These are phyloP conservation scores for Phytophthora boehmeriae DNA, from an alignment of 352 stramenopile genomes.

Conservation along the genomic window DNA sequence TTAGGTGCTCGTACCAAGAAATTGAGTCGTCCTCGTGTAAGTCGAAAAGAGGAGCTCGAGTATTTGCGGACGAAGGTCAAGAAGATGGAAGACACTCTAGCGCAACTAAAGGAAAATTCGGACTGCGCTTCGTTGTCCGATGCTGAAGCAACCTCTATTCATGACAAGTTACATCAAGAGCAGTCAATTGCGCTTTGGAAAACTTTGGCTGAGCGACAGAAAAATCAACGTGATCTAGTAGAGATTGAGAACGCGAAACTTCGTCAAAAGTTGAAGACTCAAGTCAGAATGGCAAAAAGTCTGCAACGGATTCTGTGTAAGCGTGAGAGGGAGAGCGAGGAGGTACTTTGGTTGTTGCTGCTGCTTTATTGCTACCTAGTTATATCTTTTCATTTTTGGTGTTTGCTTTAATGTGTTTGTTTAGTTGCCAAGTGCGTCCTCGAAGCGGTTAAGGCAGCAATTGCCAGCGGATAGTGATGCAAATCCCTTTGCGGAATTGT, in stretches of 20 bases:
- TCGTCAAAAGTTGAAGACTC: conserved; percentile 44
- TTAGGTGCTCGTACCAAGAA: neutral
- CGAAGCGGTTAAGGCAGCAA: conserved; percentile 13
- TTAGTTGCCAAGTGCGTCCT: neutral
- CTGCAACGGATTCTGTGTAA: conserved; percentile 39
- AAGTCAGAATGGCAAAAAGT: conserved; percentile 43
- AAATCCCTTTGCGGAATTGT: conserved; percentile 12
- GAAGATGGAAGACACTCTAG: conserved; percentile 33
- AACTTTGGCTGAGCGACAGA: conserved; percentile 42
- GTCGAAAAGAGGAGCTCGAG: conserved; percentile 25
- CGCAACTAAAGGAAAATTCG: conserved; percentile 18
- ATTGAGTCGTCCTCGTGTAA: conserved; percentile 9
- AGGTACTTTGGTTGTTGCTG: conserved; percentile 6
- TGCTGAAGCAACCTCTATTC: neutral
- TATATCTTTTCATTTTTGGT: no score
- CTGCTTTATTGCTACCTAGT: no score
- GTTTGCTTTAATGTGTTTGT: no score
- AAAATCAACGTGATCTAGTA: conserved; percentile 32
- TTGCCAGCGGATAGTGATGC: neutral
- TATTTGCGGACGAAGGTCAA: conserved; percentile 35
- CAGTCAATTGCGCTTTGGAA: conserved; percentile 40
- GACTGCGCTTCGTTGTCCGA: neutral
- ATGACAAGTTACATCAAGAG: neutral
- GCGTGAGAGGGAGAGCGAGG: conserved; percentile 18
- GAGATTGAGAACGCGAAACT: conserved; percentile 49